phyloP scores from a whole-genome alignment of 768 basidiomycete species.

The Trametes gibbosa region DNA sequence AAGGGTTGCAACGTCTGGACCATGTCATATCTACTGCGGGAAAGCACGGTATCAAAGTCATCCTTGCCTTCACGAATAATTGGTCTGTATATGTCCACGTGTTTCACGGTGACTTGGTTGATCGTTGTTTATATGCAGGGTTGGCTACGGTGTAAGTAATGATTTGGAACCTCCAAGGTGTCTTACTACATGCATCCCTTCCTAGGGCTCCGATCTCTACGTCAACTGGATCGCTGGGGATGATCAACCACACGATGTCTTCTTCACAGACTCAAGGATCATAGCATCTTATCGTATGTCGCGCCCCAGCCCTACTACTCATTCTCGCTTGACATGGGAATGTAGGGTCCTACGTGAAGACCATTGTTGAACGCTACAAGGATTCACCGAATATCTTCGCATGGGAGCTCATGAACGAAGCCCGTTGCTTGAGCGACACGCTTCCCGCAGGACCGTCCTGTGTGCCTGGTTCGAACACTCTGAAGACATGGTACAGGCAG shows the following conservation, averaged over 20 bases:
- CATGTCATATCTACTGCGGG: constrained; percentile 48
- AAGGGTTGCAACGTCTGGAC: constrained; percentile 53
- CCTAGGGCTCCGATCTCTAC: constrained; percentile 36
- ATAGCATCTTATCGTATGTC: constrained; percentile 30
- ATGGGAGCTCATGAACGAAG: constrained; percentile 51
- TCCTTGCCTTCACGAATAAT: constrained; percentile 55
- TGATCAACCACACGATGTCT: constrained; percentile 28
- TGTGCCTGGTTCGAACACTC: constrained; percentile 43
- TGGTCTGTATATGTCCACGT: constrained; percentile 35
- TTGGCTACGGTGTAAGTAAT: constrained; percentile 50
- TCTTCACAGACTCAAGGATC: constrained; percentile 31
- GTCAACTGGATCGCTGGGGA: constrained; percentile 29
- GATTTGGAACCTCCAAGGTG: neutral
- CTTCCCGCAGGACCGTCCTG: constrained; percentile 49
- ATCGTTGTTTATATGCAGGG: constrained; percentile 36
- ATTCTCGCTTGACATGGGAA: neutral
- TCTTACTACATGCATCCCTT: neutral
- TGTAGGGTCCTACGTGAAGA: constrained; percentile 31
- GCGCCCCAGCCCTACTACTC: neutral
- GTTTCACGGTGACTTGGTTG: neutral
- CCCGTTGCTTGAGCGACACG: constrained; percentile 48
- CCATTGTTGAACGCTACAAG: constrained; percentile 32
- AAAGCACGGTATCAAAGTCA: constrained; percentile 49
- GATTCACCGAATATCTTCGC: constrained; percentile 30
- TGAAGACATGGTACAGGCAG: constrained; percentile 50